phyloP scores from a whole-genome alignment of 495 filamentous ascomycete genomes.

The Tuber calosporum region DNA sequence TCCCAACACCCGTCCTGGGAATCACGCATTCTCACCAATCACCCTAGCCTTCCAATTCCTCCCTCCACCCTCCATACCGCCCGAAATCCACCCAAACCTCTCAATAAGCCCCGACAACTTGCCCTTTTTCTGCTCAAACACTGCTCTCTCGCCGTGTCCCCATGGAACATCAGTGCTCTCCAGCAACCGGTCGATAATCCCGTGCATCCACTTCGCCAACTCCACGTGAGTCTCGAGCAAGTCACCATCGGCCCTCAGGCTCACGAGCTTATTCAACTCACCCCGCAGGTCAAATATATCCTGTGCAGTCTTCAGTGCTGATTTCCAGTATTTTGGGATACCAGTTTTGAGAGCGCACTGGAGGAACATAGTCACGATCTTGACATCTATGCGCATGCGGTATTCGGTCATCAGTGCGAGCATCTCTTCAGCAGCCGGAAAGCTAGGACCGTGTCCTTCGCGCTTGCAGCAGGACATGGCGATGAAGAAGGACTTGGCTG shows the following conservation, averaged over 20 bases:
- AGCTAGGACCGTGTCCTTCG: conserved; percentile 17
- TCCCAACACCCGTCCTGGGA: background rate
- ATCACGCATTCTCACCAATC: background rate
- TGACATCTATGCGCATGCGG: conserved; percentile 19
- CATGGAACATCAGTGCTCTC: conserved; percentile 21
- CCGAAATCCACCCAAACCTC: conserved; percentile 64
- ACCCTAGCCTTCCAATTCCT: background rate
- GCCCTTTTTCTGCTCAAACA: conserved; percentile 50
- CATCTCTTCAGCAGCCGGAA: conserved; percentile 14
- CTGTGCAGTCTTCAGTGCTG: conserved; percentile 2
- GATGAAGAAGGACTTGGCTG: conserved; percentile 5
- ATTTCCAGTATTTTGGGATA: conserved; percentile 12
- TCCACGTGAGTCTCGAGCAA: conserved; percentile 16
- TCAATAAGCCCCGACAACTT: conserved; percentile 61
- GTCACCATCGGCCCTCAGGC: conserved; percentile 18
- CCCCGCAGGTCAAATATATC: conserved; percentile 28
- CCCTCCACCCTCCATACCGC: conserved; percentile 53
- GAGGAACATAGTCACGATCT: conserved; percentile 33
- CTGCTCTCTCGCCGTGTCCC: conserved; percentile 61
- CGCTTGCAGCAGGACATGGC: conserved; percentile 35
- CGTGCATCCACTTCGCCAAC: background rate
- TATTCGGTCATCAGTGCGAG: conserved; percentile 13
- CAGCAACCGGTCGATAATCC: background rate
- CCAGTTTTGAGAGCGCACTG: conserved; percentile 19
- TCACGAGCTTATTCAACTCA: conserved; percentile 15